Base-by-base conservation (phyloP, 2,329 filamentous ascomycete species). In the Colletotrichum sp. region DNA sequence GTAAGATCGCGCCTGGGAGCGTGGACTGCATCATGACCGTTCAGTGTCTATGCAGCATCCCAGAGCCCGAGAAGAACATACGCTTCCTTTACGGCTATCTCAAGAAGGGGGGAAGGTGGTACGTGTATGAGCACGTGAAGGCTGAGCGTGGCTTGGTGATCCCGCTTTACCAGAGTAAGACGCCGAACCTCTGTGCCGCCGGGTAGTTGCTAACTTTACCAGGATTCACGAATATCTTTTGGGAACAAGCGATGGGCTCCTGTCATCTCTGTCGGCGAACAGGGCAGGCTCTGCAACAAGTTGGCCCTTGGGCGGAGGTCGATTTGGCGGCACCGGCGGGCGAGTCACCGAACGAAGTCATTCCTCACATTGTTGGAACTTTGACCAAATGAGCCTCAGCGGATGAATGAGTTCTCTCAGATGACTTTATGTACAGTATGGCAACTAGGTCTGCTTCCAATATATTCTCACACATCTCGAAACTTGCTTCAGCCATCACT, bases 31-130 rank as follows among this genome's bases (percentile, higher is more conserved):
- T 90, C 72, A 85, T 90, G 58, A 87, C 87, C 2, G 79, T 90
- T 18, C 82, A 89, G 73, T 89, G 87, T 67, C 82, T 90, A 15
- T 90, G 88, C 82, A 86, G 85, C 73, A 88, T 90, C 70, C 88
- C 88, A 0, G 84, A 87, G 1, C 88, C 87, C 2, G 77, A 86
- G 78, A 77, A 78, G 54, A 86, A 89, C 59, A 84, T 89, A 62
- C 79, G 78, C 66, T 84, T 85, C 76, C 79, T 90, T 34, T 89
- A 88, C 78, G 78, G 80, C 21, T 84, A 86, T 67, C 80, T 90
- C 59, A 88, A 87, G 78, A 84, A 86, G 3, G 88, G 88, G 9
- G 88, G 88, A 0, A 81, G 85, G 33, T 89, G 88, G 87, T 86
- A 88, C 71, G 84, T 88, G 3, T 89, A 85, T 74, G 88, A 90